Conservation (phyloP, 306 rosid species). For the Clitoria ternatea region DNA sequence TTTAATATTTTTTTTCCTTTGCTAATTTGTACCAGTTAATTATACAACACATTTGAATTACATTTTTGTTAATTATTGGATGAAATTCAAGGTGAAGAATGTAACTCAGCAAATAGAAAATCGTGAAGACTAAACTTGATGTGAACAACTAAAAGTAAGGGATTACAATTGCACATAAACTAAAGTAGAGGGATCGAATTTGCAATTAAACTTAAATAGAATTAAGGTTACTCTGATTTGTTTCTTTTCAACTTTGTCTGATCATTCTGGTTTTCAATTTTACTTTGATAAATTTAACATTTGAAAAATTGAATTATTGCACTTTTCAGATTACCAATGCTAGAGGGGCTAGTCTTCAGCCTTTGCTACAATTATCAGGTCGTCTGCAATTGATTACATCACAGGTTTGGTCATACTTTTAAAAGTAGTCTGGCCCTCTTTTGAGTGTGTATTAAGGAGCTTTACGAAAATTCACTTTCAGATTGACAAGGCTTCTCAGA, state of each 20-base stretch:
- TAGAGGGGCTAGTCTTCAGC: conserved; percentile 60
- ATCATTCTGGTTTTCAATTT: conserved; percentile 2
- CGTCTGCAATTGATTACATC: conserved; percentile 78
- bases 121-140: too few relatives aligned
- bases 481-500: conserved; percentile 67
- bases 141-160: too few relatives aligned
- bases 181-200: too few relatives aligned
- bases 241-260: background rate
- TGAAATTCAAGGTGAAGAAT: too few relatives aligned
- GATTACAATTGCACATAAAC: too few relatives aligned
- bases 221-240: background rate
- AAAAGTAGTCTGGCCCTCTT: background rate
- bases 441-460: conserved; percentile 2
- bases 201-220: too few relatives aligned
- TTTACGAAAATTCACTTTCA: conserved; percentile 25
- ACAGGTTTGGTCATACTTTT: conserved; percentile 51
- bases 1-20: too few relatives aligned
- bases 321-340: conserved; percentile 50
- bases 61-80: too few relatives aligned
- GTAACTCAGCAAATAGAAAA: too few relatives aligned
- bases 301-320: conserved; percentile 1
- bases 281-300: background rate
- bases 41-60: too few relatives aligned
- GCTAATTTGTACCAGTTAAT: too few relatives aligned
- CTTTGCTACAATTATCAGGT: conserved; percentile 75